Conservation (phyloP, 768 basidiomycete genomes). For the Boletus rufocinnamomeus region DNA sequence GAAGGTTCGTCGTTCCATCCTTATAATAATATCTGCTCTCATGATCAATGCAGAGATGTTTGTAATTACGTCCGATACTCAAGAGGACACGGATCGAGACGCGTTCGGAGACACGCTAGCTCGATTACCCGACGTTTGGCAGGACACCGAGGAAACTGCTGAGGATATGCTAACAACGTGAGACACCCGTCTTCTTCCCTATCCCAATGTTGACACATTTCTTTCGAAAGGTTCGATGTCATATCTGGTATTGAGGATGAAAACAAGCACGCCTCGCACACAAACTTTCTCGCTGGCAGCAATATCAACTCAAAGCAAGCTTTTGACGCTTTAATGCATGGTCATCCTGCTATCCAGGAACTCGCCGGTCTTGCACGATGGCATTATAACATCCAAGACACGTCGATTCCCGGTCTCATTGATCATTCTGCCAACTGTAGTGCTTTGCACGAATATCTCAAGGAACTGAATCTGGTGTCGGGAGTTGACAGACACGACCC, state of each 20-base stretch:
- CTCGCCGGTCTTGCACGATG: constrained; percentile 50
- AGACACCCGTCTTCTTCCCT: constrained; percentile 13
- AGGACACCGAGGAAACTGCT: constrained; percentile 45
- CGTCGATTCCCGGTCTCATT: constrained; percentile 45
- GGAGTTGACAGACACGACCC: constrained; percentile 39
- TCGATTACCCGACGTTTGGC: constrained; percentile 57
- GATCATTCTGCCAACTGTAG: constrained; percentile 39
- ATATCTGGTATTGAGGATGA: constrained; percentile 55
- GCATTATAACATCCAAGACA: constrained; percentile 51
- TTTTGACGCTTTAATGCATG: constrained; percentile 53
- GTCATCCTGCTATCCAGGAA: constrained; percentile 43
- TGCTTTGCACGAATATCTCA: constrained; percentile 41
- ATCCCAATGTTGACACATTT: neutral
- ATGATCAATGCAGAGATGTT: constrained; percentile 43
- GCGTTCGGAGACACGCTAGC: constrained; percentile 52
- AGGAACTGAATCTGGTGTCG: constrained; percentile 44
- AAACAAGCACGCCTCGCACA: constrained; percentile 42
- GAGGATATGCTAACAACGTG: constrained; percentile 68
- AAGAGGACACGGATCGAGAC: constrained; percentile 40
- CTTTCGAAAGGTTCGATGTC: constrained; percentile 56
- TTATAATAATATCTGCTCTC: constrained; percentile 6
- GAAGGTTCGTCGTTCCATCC: constrained; percentile 44
- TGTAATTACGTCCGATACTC: constrained; percentile 24
- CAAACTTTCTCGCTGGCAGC: constrained; percentile 61
- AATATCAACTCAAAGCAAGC: constrained; percentile 53